Base-by-base conservation (phyloP, 768 basidiomycete species). In the Mycena pura region DNA sequence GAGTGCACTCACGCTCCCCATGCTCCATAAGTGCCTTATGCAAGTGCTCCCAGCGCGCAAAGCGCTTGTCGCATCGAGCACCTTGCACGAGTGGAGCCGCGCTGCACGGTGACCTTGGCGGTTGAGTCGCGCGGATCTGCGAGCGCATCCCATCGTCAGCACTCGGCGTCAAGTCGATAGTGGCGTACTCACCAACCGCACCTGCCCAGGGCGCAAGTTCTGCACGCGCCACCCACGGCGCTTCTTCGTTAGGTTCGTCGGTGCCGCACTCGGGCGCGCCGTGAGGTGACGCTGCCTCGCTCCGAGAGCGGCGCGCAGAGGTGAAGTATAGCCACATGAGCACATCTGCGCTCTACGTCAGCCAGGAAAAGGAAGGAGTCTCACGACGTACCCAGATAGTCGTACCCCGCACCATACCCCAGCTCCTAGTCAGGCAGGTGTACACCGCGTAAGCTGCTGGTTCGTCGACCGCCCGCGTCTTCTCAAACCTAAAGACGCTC, bases 1-100 rank as follows among this genome's bases (percentile, higher is more conserved):
- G 22, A 25, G 53, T 6, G 19, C 1, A 81, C 91, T 74, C 66
- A 93, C 92, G 90, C 80, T 90, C 92, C 68, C 93, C 91, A 95
- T 88, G 53, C 87, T 88, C 59, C 88, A 74, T 19, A 93, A 82
- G 76, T 94, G 93, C 25, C 93, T 78, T 75, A n/a, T 93, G 92
- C 57, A 95, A 77, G 73, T 95, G 93, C 66, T 93, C 91, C 1
- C 87, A 84, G 2, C 93, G 80, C 34, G 85, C 85, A 68, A 95
- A 95, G 57, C 87, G 86, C 76, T 93, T 93, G 17, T 86, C 86
- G 66, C 93, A 95, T 1, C 84, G 1, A 83, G 77, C 0, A 90
- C 90, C 19, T 80, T 78, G 72, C 92, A 94, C 60, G 84, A 78
- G 72, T 86, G 89, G 25, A 82, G 79, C 46, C 90, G 77, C 65